Evolutionary conservation across 306 rosid species (phyloP).

Genomic region (Vigna angularis): DNA sequence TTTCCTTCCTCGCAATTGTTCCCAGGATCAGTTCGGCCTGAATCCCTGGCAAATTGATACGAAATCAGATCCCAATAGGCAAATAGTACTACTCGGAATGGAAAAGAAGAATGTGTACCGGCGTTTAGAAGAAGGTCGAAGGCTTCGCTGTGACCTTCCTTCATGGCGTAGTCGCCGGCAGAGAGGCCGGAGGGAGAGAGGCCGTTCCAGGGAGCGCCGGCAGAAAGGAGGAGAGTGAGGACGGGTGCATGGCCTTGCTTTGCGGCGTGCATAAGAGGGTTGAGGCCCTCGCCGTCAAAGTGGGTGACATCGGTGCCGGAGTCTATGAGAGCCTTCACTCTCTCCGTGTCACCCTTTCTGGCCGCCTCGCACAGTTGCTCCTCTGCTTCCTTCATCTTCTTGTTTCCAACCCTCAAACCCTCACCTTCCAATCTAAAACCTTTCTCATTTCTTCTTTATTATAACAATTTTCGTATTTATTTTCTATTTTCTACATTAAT

Average conservation of each 20-base stretch:
- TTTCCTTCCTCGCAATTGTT: conserved; percentile 76
- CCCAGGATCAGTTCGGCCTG: conserved; percentile 85
- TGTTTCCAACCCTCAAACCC: conserved; percentile 35
- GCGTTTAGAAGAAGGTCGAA: conserved; percentile 73
- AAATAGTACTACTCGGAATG: neutral
- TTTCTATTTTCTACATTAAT: neutral
- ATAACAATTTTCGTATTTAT: too few species aligned
- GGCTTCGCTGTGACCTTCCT: conserved; percentile 70
- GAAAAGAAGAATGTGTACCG: conserved; percentile 49
- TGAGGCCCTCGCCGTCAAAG: conserved; percentile 75
- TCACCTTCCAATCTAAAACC: neutral
- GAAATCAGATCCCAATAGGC: conserved; percentile 7
- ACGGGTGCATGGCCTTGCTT: conserved; percentile 72
- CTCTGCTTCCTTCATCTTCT: conserved; percentile 59
- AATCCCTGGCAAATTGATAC: conserved; percentile 59
- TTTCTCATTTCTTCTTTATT: neutral
- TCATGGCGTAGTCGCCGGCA: conserved; percentile 81
- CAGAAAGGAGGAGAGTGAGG: conserved; percentile 65
- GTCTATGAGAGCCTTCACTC: conserved; percentile 55
- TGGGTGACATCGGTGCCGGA: conserved; percentile 69
- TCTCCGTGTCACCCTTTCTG: conserved; percentile 60
- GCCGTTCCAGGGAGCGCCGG: conserved; percentile 97
- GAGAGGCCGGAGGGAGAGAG: conserved; percentile 81
- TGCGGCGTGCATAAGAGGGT: conserved; percentile 92
- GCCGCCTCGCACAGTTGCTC: conserved; percentile 74